Evolutionary conservation across 257 asterid genomes (phyloP).

Genomic region (Verbascum thapsus): DNA sequence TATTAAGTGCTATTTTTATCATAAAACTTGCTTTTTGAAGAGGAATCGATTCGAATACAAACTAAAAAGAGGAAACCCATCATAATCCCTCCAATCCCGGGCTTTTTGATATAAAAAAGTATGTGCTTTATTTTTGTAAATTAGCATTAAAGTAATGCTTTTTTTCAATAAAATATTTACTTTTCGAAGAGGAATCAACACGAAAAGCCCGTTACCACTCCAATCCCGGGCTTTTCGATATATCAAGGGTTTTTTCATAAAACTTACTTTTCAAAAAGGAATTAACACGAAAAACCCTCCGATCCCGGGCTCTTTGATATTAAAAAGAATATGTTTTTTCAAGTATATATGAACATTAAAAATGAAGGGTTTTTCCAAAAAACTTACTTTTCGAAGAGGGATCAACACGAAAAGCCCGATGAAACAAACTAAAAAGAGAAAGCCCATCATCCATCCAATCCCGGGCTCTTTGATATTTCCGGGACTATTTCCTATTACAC

Average conservation of each 20-base stretch:
- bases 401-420: conserved; percentile 79
- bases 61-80: no score
- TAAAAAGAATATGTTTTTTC: no score
- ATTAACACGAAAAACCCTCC: conserved; percentile 82
- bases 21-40: conserved; percentile 81
- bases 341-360: no score
- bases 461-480: conserved; percentile 75
- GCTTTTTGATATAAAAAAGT: conserved; percentile 77
- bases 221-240: conserved; percentile 72
- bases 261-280: conserved; percentile 83
- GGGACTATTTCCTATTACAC: conserved; percentile 54
- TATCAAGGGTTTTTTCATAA: conserved; percentile 13
- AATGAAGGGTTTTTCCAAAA: no score
- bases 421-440: conserved; percentile 67
- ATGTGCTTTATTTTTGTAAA: no score
- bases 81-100: conserved; percentile 76
- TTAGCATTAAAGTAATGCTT: no score
- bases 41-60: conserved; percentile 80
- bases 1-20: no score
- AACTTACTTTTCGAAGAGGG: conserved; percentile 81
- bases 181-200: conserved; percentile 85
- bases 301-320: conserved; percentile 71
- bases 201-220: conserved; percentile 92
- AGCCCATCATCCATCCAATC: conserved; percentile 86
- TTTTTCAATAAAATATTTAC: conserved; percentile 31